These are phyloP conservation scores for Kodamaea kakaduensis DNA, from an alignment of 805 yeast genomes.

Conservation along the genomic window DNA sequence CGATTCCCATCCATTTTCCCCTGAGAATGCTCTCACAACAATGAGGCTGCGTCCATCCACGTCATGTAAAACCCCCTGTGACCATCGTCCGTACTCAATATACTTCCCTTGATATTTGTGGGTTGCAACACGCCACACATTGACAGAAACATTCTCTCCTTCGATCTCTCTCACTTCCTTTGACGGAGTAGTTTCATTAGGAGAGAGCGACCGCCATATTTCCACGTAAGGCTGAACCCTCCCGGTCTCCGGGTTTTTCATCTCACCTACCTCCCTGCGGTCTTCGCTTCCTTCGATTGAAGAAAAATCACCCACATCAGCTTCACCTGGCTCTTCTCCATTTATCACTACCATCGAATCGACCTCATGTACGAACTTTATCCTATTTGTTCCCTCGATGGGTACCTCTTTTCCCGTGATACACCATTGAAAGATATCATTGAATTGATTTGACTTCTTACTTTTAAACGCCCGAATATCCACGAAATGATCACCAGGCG, in stretches of 20 bases:
- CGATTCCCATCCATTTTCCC: neutral
- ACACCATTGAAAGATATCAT: constrained; percentile 50
- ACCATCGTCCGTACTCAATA: constrained; percentile 9
- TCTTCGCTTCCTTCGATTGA: constrained; percentile 33
- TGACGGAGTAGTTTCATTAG: constrained; percentile 26
- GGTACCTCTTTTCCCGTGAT: constrained; percentile 48
- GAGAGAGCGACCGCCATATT: constrained; percentile 51
- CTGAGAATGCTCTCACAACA: constrained; percentile 1
- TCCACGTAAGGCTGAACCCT: constrained; percentile 45
- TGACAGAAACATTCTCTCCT: constrained; percentile 4
- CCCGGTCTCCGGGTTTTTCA: constrained; percentile 45
- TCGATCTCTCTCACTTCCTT: constrained; percentile 22
- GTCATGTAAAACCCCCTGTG: constrained; percentile 7
- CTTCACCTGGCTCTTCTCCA: constrained; percentile 24
- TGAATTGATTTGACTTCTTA: constrained; percentile 12
- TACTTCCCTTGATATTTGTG: constrained; percentile 5
- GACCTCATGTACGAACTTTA: constrained; percentile 41
- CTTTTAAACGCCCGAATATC: constrained; percentile 37
- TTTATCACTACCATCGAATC: constrained; percentile 37
- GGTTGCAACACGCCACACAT: neutral
- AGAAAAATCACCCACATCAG: constrained; percentile 47
- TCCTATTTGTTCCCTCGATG: constrained; percentile 30
- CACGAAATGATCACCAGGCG: constrained; percentile 43
- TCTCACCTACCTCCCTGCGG: constrained; percentile 47
- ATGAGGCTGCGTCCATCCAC: neutral